Base-by-base conservation (phyloP, 192 early-diverging fungal genomes). In the Globomyces pollinis-pini region DNA sequence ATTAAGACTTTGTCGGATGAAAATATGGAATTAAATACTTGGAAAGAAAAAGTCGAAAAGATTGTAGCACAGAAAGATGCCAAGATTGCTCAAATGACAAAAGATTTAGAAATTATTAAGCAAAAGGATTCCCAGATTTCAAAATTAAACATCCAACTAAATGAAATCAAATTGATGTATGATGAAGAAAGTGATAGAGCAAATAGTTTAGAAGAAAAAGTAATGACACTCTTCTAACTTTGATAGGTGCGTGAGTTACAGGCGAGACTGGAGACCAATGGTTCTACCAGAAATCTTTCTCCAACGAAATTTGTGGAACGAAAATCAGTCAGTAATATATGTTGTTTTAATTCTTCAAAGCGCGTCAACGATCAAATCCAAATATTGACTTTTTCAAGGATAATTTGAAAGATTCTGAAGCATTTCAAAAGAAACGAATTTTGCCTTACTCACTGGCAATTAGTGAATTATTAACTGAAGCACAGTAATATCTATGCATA, bases 391-490 rank as follows among this genome's bases (percentile, higher is more conserved):
- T 52, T 31, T 18, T 9, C 13, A 26, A 16, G 12, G 50, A 51
- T 9, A 20, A 26, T 26, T 16, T 31, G 30, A 5, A 20, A 4
- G 3, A 47, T 12, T 73, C 79, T 54, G 91, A 88, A 18, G 78
- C 75, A 12, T 77, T 96, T 33, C 79, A 88, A 12, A 84, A 84
- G 31, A 73, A 75, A 2, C 73, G 80, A 26, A 74, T 94, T 20
- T 75, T 79, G 23, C 70, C 77, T 15, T 94, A 91, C 74, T 86
- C 94, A 62, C 77, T 74, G 12, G 85, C 90, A n/a, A 78, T 93
- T 29, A 88, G 93, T 64, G 81, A 84, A 30, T 72, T 97, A 6
- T 67, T 97, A 31, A 66, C 75, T 16, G 85, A 86, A 29, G 87
- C 86, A 61, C 73, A 87, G 84, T 85, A 72, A n/a, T n/a, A n/a